A percentile compares a stretch with the other conserved stretches of the same genome.
These are phyloP conservation scores for Hymenoscyphus infarciens DNA, from an alignment of 2,329 filamentous ascomycete genomes.

Conservation along the genomic window DNA sequence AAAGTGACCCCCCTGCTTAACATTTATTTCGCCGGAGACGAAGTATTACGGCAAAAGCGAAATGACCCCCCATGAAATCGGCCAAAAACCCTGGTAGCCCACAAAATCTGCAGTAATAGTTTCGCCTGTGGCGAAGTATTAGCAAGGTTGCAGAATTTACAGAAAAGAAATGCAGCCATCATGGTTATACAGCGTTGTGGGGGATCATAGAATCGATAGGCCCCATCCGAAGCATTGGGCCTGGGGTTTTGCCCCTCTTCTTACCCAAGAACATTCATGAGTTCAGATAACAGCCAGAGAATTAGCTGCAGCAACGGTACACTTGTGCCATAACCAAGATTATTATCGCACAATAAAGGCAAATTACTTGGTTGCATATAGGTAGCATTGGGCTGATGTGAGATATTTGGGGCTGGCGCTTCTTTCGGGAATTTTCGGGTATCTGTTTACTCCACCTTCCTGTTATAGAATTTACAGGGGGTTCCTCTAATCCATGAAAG, in stretches of 20 bases:
- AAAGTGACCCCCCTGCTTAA: no score
- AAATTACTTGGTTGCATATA: neutral
- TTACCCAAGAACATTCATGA: no score
- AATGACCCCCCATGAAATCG: no score
- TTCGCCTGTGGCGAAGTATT: no score
- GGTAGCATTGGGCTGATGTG: neutral
- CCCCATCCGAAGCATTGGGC: neutral
- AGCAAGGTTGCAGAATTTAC: neutral
- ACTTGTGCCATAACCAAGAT: neutral
- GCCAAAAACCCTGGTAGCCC: no score
- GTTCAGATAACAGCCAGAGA: neutral
- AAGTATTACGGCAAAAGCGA: no score
- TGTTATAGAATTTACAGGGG: neutral
- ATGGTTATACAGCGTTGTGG: neutral
- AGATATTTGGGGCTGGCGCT: neutral
- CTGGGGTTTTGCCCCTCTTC: neutral
- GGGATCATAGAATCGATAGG: neutral
- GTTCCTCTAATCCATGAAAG: neutral
- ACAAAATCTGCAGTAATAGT: no score
- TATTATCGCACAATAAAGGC: neutral
- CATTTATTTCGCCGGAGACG: no score
- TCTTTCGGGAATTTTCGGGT: neutral
- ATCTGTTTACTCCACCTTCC: neutral
- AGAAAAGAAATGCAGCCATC: constrained; percentile 1
- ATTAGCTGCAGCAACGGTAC: neutral